Evolutionary conservation across 176 grass and related monocot species (phyloP).

Genomic region (Bonia amplexicaulis): DNA sequence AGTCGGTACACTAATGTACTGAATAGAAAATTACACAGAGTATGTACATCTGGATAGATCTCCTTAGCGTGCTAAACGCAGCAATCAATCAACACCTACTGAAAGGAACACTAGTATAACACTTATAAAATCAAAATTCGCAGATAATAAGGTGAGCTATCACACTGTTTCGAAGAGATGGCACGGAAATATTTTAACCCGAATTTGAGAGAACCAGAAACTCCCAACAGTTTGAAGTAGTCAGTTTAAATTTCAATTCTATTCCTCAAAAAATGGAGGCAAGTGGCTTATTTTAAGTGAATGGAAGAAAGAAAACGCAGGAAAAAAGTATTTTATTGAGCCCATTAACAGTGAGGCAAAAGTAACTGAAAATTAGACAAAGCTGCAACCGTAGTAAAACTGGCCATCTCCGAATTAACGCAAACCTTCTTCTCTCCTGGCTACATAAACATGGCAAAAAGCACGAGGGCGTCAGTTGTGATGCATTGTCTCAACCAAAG

Average conservation of each 20-base stretch:
- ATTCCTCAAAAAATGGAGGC: background rate
- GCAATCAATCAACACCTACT: constrained; percentile 30
- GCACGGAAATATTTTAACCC: background rate
- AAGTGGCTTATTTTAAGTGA: background rate
- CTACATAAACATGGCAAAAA: constrained; percentile 31
- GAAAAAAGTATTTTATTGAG: background rate
- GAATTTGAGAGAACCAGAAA: background rate
- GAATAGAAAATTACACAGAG: constrained; percentile 21
- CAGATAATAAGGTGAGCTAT: background rate
- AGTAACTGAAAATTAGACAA: background rate
- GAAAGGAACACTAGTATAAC: constrained; percentile 17
- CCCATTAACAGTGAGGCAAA: background rate
- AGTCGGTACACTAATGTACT: constrained; percentile 25
- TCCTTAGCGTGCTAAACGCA: background rate
- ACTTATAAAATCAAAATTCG: background rate
- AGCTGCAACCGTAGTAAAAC: background rate
- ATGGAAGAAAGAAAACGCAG: background rate
- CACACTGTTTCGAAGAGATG: background rate
- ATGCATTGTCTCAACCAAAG: constrained; percentile 36
- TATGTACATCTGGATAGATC: constrained; percentile 29
- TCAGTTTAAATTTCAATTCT: background rate
- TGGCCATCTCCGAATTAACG: background rate
- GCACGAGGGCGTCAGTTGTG: constrained; percentile 15
- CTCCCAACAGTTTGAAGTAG: background rate
- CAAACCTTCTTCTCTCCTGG: background rate